Percentiles rank a stretch among this genome's conserved stretches.
Conservation (phyloP, 2,329 filamentous ascomycete species). For the Fonsecaea erecta region DNA sequence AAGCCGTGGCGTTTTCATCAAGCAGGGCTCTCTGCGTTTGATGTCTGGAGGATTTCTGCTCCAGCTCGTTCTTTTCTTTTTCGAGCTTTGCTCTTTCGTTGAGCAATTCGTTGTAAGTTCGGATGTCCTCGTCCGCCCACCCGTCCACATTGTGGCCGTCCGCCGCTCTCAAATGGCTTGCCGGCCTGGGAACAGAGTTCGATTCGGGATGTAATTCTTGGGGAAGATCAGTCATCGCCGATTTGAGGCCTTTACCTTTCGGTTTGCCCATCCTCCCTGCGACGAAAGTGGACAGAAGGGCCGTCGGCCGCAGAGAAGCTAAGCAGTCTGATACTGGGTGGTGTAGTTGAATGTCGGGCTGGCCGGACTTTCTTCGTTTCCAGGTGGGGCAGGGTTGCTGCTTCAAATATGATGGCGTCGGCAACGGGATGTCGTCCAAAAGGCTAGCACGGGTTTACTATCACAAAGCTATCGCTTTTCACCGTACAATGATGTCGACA, state of each 20-base stretch:
- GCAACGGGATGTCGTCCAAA: not conserved
- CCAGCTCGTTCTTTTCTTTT: slow-evolving; percentile 35
- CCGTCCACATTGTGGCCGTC: slow-evolving; percentile 36
- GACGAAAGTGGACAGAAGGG: not conserved
- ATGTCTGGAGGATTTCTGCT: slow-evolving; percentile 33
- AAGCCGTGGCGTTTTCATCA: slow-evolving; percentile 29
- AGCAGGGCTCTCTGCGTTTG: slow-evolving; percentile 34
- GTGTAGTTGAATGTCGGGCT: not conserved
- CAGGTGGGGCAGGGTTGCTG: not conserved
- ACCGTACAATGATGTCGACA: slow-evolving; percentile 12
- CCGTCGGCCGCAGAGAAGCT: not conserved
- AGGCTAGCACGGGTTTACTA: slow-evolving; percentile 9
- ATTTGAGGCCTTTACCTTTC: slow-evolving; percentile 27
- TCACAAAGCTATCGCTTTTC: not conserved
- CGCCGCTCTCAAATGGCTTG: slow-evolving; percentile 23
- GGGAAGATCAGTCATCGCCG: slow-evolving; percentile 9
- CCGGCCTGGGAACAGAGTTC: not conserved
- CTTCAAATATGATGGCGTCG: slow-evolving; percentile 5
- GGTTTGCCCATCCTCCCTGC: slow-evolving; percentile 28
- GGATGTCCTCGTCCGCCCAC: slow-evolving; percentile 36
- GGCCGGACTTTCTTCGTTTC: not conserved
- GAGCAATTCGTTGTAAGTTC: slow-evolving; percentile 36
- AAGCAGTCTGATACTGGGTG: not conserved
- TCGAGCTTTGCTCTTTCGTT: slow-evolving; percentile 35
- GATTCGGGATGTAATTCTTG: slow-evolving; percentile 11